Evolutionary conservation across 352 stramenopile genomes (phyloP), one percentile per base, ranked within the genome.

Genomic region (Peronospora farinosa): DNA sequence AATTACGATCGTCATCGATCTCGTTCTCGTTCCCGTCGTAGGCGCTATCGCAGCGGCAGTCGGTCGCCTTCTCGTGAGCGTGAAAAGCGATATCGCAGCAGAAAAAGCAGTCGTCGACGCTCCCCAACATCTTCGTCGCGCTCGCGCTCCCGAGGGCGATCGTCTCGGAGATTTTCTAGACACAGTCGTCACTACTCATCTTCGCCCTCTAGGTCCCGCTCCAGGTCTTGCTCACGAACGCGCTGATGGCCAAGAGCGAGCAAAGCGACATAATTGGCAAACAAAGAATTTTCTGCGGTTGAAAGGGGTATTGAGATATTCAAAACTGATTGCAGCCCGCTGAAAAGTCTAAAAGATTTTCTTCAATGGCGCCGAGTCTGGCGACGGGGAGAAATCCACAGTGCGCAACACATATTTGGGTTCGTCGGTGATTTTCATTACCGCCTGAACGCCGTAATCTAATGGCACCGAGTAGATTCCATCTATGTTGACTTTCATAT

Each of bases 401-500:
- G 83, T 93, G 30, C 81, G 79, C 28, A 93, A 61, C 39, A 88
- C 74, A 47, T 93, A 91, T 72, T 93, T 88, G 23, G 83, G 83
- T 49, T 90, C 83, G 45, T 90, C 79, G 23, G 75, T 72, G 21
- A 93, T 89, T 61, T 93, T 93, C 83, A 93, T 93, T 33, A 94
- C 83, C 3, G 81, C 83, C 54, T 94, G 83, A 11, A 94, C 83
- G n/a, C 83, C 83, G 32, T 94, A 94, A 70, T 92, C 82, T 49
- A 94, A 60, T 16, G 83, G 83, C 48, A 94, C 79, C 7, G 83
- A 92, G 63, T 88, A 91, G 38, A 94, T 86, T 16, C 83, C 83
- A 41, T 94, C 83, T 32, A 94, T 72, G 46, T 88, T 91, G 36
- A 94, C 77, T 57, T 85, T 87, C 81, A 92, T 94, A 75, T 94